Evolutionary conservation across 139 green algal species (phyloP).

Genomic region (Gonium pectorale): DNA sequence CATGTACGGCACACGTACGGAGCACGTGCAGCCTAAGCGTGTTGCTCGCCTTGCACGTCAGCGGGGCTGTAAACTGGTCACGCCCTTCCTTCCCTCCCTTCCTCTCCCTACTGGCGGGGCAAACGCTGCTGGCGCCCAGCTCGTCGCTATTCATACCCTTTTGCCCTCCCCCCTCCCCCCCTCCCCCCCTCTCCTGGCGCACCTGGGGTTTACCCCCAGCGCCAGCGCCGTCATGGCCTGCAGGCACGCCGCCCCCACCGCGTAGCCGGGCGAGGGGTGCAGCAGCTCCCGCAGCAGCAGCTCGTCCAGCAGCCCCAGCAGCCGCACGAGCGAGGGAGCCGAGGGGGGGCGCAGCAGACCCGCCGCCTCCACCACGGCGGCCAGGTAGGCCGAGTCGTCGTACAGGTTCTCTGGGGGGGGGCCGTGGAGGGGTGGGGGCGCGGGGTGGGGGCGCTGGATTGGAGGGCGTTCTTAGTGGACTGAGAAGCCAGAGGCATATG

Average conservation of each 20-base stretch:
- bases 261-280: constrained; percentile 12
- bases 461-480: no score
- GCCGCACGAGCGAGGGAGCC: neutral
- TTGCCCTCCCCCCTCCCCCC: neutral
- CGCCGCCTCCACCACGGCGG: constrained; percentile 21
- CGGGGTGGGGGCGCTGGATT: no score
- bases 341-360: constrained; percentile 26
- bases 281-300: constrained; percentile 27
- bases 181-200: neutral
- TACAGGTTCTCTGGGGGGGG: constrained; percentile 35
- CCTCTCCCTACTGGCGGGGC: neutral
- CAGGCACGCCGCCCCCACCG: constrained; percentile 28
- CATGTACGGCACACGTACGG: no score
- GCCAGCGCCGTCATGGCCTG: constrained; percentile 21
- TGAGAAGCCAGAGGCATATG: no score
- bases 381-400: constrained; percentile 36
- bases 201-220: constrained; percentile 24
- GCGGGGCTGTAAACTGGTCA: no score
- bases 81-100: neutral
- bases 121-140: no score
- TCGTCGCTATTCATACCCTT: neutral
- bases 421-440: no score
- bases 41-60: no score
- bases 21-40: no score
- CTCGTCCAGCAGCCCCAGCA: constrained; percentile 39